Evolutionary conservation across 2,329 filamentous ascomycete species (phyloP).

Genomic region (Falciphora oryzae): DNA sequence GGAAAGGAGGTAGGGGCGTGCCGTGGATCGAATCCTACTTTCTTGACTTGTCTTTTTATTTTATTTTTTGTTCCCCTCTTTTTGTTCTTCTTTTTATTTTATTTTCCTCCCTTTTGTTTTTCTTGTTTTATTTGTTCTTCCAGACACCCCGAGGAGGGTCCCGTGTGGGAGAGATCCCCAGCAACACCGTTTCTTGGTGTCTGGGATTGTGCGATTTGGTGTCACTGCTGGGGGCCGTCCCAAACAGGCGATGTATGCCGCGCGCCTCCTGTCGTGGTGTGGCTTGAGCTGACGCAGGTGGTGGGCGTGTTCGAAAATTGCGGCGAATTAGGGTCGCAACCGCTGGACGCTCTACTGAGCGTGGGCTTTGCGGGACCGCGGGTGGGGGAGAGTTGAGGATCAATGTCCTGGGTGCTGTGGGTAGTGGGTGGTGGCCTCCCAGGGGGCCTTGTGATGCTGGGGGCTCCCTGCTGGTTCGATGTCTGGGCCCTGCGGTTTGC

Average conservation of each 20-base stretch:
- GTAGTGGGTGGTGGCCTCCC: neutral
- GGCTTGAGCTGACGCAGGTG: neutral
- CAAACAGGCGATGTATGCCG: neutral
- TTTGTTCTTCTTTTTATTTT: neutral
- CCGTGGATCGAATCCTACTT: neutral
- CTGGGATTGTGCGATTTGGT: neutral
- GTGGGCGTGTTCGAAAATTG: neutral
- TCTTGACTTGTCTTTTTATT: too few species aligned
- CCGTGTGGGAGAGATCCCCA: neutral
- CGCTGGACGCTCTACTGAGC: neutral
- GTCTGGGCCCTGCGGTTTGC: neutral
- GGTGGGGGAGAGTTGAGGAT: neutral
- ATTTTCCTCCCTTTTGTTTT: neutral
- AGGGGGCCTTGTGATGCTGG: neutral
- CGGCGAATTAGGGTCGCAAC: neutral
- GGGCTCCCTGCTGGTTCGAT: neutral
- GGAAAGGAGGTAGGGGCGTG: neutral
- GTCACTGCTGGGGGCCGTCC: neutral
- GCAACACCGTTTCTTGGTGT: neutral
- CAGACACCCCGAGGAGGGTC: neutral
- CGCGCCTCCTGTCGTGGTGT: neutral
- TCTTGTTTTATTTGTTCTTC: neutral
- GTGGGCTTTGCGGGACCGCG: neutral
- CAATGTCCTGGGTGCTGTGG: neutral
- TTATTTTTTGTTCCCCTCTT: neutral